Base-by-base conservation (phyloP, 1,284 basidiomycete species). In the Cryptococcus floricola region DNA sequence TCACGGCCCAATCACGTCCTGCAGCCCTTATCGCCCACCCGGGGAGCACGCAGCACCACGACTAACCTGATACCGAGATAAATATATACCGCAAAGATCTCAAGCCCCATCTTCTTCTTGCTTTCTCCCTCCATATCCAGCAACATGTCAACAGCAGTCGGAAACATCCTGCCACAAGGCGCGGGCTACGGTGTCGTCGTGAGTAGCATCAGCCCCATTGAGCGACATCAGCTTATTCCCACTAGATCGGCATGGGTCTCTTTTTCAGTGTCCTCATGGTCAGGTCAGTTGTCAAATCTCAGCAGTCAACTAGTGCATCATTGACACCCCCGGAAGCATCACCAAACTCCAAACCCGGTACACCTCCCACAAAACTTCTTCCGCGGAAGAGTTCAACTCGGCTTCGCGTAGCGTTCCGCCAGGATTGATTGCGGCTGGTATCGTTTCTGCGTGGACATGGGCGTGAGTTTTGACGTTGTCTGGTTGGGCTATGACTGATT, bases 381-480 rank as follows among this genome's bases (percentile, higher is more conserved):
- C 79, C 1, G 81, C 83, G 0, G 82, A 84, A 58, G 91, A 94
- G 71, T 93, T 92, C 74, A 88, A 85, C 62, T 87, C 85, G 54
- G 91, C 91, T 2, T 70, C 69, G 56, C 52, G 70, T 56, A 72
- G 85, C 58, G 83, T 92, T 49, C 92, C 92, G 64, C 90, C 92
- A 2, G 92, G 91, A 7, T 80, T 96, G 43, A 92, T 95, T 57
- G 92, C 91, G 0, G 84, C 89, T 10, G 91, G 91, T 7, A 92
- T 95, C 60, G 89, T 94, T 34, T 60, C 63, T 2, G 76, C 75
- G 0, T 79, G 78, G 77, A 91, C 90, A 18, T 91, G 75, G 74
- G 71, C 75, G 4, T 79, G 0, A 81, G 78, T 0, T 66, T 81
- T 0, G 23, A 23, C 23, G 23, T 27, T 49, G 31, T 10, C 31